These are phyloP conservation scores for Albatrellus ellisii DNA, from an alignment of 768 basidiomycete genomes.

Conservation along the genomic window DNA sequence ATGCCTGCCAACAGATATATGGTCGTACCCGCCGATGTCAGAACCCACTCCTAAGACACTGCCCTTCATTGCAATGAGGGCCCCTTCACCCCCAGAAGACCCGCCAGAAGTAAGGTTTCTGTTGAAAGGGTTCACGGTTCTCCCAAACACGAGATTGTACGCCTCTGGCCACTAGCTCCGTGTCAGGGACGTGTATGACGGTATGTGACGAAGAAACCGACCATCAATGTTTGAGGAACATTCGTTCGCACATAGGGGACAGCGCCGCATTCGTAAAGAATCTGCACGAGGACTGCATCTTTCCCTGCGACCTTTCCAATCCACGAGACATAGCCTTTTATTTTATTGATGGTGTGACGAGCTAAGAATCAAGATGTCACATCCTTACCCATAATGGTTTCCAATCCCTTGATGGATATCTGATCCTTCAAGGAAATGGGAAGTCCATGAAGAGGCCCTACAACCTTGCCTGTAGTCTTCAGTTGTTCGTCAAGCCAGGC, in stretches of 20 bases:
- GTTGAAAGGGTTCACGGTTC: slow-evolving; percentile 68
- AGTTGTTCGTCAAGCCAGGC: slow-evolving; percentile 29
- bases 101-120: slow-evolving; percentile 62
- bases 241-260: slow-evolving; percentile 45
- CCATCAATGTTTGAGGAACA: slow-evolving; percentile 44
- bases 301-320: slow-evolving; percentile 32
- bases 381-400: slow-evolving; percentile 40
- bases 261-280: slow-evolving; percentile 42
- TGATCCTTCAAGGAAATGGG: slow-evolving; percentile 34
- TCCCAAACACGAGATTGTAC: slow-evolving; percentile 66
- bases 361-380: no score
- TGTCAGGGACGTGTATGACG: neutral
- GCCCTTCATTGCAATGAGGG: slow-evolving; percentile 46
- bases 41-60: slow-evolving; percentile 56
- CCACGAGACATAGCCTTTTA: slow-evolving; percentile 39
- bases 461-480: slow-evolving; percentile 23
- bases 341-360: no score
- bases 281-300: slow-evolving; percentile 39
- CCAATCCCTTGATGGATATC: slow-evolving; percentile 46
- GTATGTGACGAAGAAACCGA: slow-evolving; percentile 10
- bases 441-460: slow-evolving; percentile 34
- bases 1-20: neutral
- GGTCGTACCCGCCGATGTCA: slow-evolving; percentile 60
- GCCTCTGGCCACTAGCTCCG: slow-evolving; percentile 57
- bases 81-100: slow-evolving; percentile 80